phyloP scores from a whole-genome alignment of 768 basidiomycete genomes.

The Tricholoma furcatifolium region DNA sequence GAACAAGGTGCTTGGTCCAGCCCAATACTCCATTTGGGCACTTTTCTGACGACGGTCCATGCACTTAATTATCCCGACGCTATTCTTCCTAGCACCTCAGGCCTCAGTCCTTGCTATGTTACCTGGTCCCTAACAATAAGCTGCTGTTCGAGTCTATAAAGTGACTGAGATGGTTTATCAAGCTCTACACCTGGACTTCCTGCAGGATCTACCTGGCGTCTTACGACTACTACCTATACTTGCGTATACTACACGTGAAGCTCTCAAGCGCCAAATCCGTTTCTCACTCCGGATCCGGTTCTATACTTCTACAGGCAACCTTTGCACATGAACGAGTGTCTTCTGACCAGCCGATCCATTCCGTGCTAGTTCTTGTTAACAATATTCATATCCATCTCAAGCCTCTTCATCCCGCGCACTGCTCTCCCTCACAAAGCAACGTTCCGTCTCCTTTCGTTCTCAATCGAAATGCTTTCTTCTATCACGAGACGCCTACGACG shows the following conservation, averaged over 20 bases:
- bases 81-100: not conserved
- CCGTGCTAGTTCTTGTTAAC: not conserved
- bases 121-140: not conserved
- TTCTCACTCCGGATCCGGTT: slow-evolving; percentile 4
- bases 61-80: not conserved
- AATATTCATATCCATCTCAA: slow-evolving; percentile 2
- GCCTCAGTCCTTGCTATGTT: too few relatives aligned
- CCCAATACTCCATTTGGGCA: not conserved
- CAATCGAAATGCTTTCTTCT: slow-evolving; percentile 26
- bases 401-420: not conserved
- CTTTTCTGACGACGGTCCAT: slow-evolving; percentile 1
- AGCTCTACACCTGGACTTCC: not conserved
- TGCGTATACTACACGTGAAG: too few relatives aligned
- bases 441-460: slow-evolving; percentile 3
- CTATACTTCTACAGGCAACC: slow-evolving; percentile 6
- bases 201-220: not conserved
- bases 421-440: not conserved
- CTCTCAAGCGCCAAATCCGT: not conserved
- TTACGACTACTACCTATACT: not conserved
- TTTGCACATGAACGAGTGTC: slow-evolving; percentile 17
- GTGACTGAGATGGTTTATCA: not conserved
- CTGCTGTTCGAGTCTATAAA: not conserved
- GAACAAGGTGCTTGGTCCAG: slow-evolving; percentile 10
- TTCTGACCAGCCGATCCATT: slow-evolving; percentile 14
- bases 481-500: slow-evolving; percentile 25